Evolutionary conservation across 305 asterid species (phyloP).

Genomic region (Fraxinus albicans): DNA sequence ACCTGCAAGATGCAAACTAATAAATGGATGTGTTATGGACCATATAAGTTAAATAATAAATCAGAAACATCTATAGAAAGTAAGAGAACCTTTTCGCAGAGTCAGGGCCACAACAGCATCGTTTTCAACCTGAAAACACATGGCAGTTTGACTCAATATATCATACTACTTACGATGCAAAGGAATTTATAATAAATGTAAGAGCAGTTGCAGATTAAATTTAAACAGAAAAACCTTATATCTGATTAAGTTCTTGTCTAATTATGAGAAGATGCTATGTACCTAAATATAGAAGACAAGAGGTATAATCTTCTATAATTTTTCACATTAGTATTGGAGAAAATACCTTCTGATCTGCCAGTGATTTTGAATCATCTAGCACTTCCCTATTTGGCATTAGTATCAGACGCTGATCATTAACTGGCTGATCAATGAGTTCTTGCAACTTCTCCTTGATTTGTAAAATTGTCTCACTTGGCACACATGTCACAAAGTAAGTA

Average conservation of each 20-base stretch:
- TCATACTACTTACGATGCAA: constrained; percentile 6
- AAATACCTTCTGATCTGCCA: constrained; percentile 85
- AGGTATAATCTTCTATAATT: constrained; percentile 4
- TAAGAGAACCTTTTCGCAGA: constrained; percentile 76
- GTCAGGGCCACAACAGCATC: constrained; percentile 83
- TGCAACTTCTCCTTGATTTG: constrained; percentile 88
- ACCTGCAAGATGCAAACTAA: not conserved
- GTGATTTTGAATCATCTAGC: constrained; percentile 74
- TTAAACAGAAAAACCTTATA: constrained; percentile 1
- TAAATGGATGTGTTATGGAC: not conserved
- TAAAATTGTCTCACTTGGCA: constrained; percentile 71
- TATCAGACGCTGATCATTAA: constrained; percentile 65
- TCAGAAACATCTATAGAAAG: constrained; percentile 10
- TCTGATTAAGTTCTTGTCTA: not conserved
- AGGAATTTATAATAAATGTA: not conserved
- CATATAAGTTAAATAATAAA: not conserved
- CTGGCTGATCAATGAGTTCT: constrained; percentile 73
- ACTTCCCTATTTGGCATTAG: constrained; percentile 52
- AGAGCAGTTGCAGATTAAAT: not conserved
- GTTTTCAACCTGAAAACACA: constrained; percentile 71
- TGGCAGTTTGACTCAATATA: constrained; percentile 5
- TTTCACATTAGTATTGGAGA: not conserved
- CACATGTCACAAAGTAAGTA: constrained; percentile 85
- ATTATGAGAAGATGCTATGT: constrained; percentile 2
- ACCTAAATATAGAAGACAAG: constrained; percentile 3